These are phyloP conservation scores for Heritiera littoralis DNA, from an alignment of 345 rosid species.

Conservation along the genomic window DNA sequence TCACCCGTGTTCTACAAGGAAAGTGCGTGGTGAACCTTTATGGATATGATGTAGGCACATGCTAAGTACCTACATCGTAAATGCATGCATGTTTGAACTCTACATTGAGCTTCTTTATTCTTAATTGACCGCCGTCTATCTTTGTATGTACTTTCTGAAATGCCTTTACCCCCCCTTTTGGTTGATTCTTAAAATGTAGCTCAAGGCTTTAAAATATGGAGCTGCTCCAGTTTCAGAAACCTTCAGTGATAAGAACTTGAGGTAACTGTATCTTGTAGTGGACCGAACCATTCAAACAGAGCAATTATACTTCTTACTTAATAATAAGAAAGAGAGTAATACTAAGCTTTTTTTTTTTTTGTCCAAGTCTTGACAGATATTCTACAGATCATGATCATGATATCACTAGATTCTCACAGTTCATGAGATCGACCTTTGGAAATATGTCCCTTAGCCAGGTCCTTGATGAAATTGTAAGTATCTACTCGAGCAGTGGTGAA, in stretches of 20 bases:
- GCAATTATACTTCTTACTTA: too few species aligned
- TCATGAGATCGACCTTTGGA: constrained; percentile 50
- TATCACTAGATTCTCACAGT: constrained; percentile 36
- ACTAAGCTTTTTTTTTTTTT: neutral
- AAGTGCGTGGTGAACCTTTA: neutral
- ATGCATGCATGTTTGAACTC: neutral
- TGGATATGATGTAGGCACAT: neutral
- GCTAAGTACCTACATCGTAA: neutral
- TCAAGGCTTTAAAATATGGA: constrained; percentile 74
- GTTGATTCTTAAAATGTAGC: constrained; percentile 42
- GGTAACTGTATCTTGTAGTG: constrained; percentile 35
- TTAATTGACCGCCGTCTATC: neutral
- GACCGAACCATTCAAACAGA: neutral
- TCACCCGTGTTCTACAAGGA: neutral
- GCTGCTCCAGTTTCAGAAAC: constrained; percentile 53
- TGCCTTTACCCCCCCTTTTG: neutral
- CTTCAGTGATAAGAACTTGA: constrained; percentile 32
- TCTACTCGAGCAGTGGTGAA: constrained; percentile 1
- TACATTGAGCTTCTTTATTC: neutral
- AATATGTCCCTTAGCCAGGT: constrained; percentile 54
- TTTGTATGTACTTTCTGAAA: neutral
- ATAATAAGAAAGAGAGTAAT: constrained; percentile 2
- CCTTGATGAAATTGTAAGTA: constrained; percentile 63
- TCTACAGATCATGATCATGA: constrained; percentile 38
- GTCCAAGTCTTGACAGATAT: constrained; percentile 27